Evolutionary conservation across 257 asterid genomes (phyloP), one percentile per base, ranked within the genome.

Genomic region (Marsdenia floribunda): DNA sequence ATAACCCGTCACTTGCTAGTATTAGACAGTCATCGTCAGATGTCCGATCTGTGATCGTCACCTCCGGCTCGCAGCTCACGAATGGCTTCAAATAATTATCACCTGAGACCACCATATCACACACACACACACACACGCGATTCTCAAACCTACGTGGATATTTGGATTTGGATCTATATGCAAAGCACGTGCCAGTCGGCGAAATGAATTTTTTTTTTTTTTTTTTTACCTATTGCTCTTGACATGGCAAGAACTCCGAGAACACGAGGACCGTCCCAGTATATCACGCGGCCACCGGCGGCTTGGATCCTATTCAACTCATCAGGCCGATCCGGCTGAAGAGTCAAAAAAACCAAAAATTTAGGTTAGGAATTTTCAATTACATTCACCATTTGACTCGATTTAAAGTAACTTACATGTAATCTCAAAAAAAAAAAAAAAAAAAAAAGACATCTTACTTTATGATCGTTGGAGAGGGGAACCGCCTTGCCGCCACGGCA

Each of bases 211-310:
- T 49, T 14, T 10, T 10, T 0, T 14, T 10, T 10, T 0, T 29
- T 0, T 29, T 29, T 53, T 70, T 67, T 78, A 87, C 96, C 96
- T 54, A 91, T 91, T 40, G 97, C 96, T 81, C 97, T 89, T 40
- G 96, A 92, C 97, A 90, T 92, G 73, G 96, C 95, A 0, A 92
- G 91, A 33, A 90, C 89, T 15, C 96, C 97, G 4, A 85, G 88
- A 35, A 92, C 97, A 0, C 97, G 90, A 15, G 96, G 87, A 16
- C 96, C 95, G 57, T 87, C 93, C 97, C 96, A 90, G 24, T 79
- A 87, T 18, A 92, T 85, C 0, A 92, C 96, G 4, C 92, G 86
- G 24, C 97, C 97, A 2, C 96, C 97, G 1, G 92, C 92, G 3
- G 87, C 88, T 37, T 89, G 83, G 55, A 92, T 92, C 84, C 96